Evolutionary conservation across 75 land plant species (phyloP).

Genomic region (Picea glauca): DNA sequence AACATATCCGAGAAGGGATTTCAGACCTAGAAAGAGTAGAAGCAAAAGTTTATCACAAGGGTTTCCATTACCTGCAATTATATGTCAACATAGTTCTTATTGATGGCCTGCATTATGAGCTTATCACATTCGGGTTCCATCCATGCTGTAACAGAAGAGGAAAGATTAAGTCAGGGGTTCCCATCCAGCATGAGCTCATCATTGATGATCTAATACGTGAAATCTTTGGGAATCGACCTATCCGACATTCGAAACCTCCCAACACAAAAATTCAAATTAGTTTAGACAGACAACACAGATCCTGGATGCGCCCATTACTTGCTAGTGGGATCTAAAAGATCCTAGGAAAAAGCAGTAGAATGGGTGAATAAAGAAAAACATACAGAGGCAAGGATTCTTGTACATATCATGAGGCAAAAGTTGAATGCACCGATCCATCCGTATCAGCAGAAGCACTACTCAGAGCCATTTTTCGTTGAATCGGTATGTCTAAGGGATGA

Average conservation of each 20-base stretch:
- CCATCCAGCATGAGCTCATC: conserved; percentile 82
- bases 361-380: background rate
- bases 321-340: background rate
- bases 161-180: conserved; percentile 69
- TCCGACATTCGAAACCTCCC: conserved; percentile 41
- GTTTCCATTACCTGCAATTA: conserved; percentile 43
- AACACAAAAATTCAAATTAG: background rate
- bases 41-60: no score
- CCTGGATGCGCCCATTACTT: background rate
- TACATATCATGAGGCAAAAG: background rate
- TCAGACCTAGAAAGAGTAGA: no score
- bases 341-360: background rate
- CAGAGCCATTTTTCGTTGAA: no score
- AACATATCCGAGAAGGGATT: background rate
- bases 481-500: no score
- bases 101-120: conserved; percentile 45
- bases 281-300: background rate
- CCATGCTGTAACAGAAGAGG: conserved; percentile 73
- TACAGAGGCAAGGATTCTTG: background rate
- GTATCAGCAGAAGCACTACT: no score
- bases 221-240: conserved; percentile 53
- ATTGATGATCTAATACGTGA: conserved; percentile 59
- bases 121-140: conserved; percentile 72
- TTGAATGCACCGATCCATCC: background rate
- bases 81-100: conserved; percentile 73